phyloP scores from a whole-genome alignment of 345 rosid species.

The Excoecaria agallocha region DNA sequence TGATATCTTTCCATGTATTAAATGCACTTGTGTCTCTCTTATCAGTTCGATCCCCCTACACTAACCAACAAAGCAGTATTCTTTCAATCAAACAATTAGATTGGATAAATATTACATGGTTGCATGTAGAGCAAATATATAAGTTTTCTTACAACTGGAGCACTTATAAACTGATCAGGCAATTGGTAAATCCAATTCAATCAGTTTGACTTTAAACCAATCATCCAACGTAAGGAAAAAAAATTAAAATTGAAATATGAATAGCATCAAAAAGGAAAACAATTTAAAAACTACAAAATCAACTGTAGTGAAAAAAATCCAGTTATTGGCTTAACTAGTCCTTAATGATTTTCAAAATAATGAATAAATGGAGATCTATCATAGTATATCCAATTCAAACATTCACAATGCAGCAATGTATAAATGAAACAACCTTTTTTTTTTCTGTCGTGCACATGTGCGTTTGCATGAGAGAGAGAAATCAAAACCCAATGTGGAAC shows the following conservation, averaged over 20 bases:
- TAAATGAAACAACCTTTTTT: no score
- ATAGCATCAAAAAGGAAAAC: no score
- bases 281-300: neutral
- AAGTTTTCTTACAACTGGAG: neutral
- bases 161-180: neutral
- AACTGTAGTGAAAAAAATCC: neutral
- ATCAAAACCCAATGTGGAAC: neutral
- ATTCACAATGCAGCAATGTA: neutral
- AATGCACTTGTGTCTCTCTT: constrained; percentile 85
- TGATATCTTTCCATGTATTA: constrained; percentile 95
- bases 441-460: neutral
- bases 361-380: neutral
- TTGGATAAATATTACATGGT: neutral
- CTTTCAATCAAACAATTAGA: constrained; percentile 5
- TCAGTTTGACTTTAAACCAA: neutral
- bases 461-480: neutral
- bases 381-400: neutral
- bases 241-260: no score
- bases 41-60: constrained; percentile 95
- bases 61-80: constrained; percentile 18
- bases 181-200: neutral
- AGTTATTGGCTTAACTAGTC: neutral
- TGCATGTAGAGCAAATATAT: neutral
- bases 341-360: neutral
- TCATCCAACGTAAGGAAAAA: neutral